phyloP scores from a whole-genome alignment of 2,329 filamentous ascomycete genomes.

The Immersiporthe knoxdaviesiana region DNA sequence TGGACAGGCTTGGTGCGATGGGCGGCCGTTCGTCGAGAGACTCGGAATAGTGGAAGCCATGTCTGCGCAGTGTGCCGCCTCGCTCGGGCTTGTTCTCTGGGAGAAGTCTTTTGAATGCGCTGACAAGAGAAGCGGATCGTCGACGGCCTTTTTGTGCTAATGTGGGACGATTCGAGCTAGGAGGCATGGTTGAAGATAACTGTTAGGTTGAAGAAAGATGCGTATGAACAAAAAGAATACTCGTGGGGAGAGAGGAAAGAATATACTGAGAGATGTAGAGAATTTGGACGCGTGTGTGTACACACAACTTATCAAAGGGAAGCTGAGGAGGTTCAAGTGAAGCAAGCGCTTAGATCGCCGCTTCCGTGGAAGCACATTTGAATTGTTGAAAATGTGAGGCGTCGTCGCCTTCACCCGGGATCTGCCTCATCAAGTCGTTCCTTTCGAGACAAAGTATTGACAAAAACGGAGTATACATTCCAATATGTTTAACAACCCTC shows the following conservation, averaged over 20 bases:
- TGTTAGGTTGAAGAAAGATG: background rate
- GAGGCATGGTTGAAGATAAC: background rate
- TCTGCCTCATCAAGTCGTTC: background rate
- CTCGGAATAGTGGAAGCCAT: constrained; percentile 36
- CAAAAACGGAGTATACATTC: too few species aligned
- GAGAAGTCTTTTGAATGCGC: constrained; percentile 50
- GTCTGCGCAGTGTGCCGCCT: constrained; percentile 50
- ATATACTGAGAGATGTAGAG: background rate
- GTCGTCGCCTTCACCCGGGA: background rate
- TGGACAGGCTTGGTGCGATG: background rate
- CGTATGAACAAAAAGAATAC: background rate
- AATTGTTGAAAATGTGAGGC: background rate
- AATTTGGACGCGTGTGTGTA: too few species aligned
- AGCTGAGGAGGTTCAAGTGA: background rate
- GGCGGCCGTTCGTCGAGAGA: constrained; percentile 25
- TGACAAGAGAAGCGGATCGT: constrained; percentile 39
- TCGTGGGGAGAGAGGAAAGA: background rate
- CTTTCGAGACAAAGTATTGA: too few species aligned
- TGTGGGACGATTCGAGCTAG: background rate
- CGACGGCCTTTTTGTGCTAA: constrained; percentile 20
- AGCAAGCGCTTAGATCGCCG: background rate
- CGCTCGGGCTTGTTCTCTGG: constrained; percentile 55
- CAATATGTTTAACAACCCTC: background rate
- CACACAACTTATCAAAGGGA: background rate
- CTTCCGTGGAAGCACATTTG: background rate